Evolutionary conservation across 306 rosid species (phyloP), one percentile per base, ranked within the genome.

Genomic region (Cicer cuneatum): DNA sequence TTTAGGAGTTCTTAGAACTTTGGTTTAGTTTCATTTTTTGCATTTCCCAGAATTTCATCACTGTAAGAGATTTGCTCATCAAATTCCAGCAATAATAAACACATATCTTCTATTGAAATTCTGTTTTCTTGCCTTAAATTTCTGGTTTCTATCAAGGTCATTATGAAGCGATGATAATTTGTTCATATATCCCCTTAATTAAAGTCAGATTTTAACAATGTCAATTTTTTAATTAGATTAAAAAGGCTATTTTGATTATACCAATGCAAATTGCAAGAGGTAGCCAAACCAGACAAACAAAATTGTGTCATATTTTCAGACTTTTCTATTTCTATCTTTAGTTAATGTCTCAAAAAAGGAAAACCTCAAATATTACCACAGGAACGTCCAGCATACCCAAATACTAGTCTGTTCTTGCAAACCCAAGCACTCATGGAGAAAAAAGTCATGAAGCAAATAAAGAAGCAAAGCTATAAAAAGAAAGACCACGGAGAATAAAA

Each of bases 381-480:
- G 62, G 53, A 77, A 47, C 38, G 10, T 71, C 42, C 43, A 35
- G 10, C 46, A 12, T 48, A 46, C 77, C 37, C 66, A 61, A 38
- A 48, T 45, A 64, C 35, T 63, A 71, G 73, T 13, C 63, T 54
- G 47, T 43, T 49, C 63, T 77, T 19, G 52, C 64, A 38, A 47
- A 46, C 42, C 46, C 40, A 68, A 29, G 43, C 18, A 38, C 14
- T 58, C 15, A 46, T 38, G 48, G 8, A 57, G 56, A 40, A 59
- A 18, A 46, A 60, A 10, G 33, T 10, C 42, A 57, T 21, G 59
- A 54, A 47, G 49, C n/a, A 60, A 66, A 78, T 15, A 12, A 48
- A 45, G 18, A 69, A 4, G 15, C 42, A 35, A 66, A 73, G 29
- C 16, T 16, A 52, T 12, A 38, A 11, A 58, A 49, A 56, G 54